Conservation (phyloP, 192 early-diverging fungal genomes). For the Lobosporangium transversale region DNA sequence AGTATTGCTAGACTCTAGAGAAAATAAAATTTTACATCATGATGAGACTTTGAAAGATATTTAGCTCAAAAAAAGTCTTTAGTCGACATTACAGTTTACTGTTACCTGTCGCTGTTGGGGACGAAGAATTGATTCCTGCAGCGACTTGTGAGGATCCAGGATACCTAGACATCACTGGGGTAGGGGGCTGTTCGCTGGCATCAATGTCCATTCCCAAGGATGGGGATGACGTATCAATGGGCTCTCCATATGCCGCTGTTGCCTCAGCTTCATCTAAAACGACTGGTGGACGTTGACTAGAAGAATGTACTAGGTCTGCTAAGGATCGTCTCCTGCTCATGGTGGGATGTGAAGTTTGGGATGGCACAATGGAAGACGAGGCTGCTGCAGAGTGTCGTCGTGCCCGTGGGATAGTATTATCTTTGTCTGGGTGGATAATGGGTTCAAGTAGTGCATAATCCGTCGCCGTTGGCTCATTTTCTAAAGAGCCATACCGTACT, state of each 20-base stretch:
- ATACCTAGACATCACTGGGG: conserved; percentile 1
- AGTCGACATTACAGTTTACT: background rate
- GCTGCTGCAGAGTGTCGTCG: background rate
- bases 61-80: too few species aligned
- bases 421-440: conserved; percentile 22
- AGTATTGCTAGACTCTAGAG: too few species aligned
- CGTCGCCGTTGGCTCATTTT: conserved; percentile 6
- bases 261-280: conserved; percentile 31
- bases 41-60: background rate
- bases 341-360: background rate
- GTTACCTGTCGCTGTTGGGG: background rate
- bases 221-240: conserved; percentile 22
- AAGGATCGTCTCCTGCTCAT: conserved; percentile 22
- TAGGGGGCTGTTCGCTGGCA: conserved; percentile 1
- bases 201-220: conserved; percentile 6
- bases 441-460: conserved; percentile 37
- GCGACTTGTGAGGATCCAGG: conserved; percentile 2
- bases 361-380: background rate
- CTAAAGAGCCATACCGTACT: conserved; percentile 2
- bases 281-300: conserved; percentile 14
- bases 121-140: too few species aligned
- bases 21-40: too few species aligned
- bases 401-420: background rate
- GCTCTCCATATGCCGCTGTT: conserved; percentile 13
- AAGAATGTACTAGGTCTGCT: conserved; percentile 24